These are phyloP conservation scores for Candida stauntonica DNA, from an alignment of 805 yeast genomes.

Conservation along the genomic window DNA sequence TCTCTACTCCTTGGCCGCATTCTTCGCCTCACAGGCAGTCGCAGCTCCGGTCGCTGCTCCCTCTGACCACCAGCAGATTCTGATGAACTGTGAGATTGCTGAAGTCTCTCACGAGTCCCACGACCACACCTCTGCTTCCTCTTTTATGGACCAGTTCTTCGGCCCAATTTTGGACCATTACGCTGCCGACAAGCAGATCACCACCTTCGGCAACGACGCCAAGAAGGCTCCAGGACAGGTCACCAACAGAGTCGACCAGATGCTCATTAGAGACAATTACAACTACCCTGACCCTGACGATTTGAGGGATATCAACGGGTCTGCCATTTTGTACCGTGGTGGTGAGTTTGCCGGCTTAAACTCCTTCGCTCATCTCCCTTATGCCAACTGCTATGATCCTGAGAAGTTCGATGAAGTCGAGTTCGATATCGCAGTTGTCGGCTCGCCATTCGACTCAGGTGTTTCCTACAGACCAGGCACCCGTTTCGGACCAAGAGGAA, in stretches of 20 bases:
- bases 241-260: constrained; percentile 28
- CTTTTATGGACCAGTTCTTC: constrained; percentile 33
- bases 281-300: constrained; percentile 35
- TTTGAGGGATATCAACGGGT: constrained; percentile 36
- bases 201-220: constrained; percentile 20
- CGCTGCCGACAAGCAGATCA: constrained; percentile 21
- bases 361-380: constrained; percentile 48
- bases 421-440: constrained; percentile 40
- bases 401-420: constrained; percentile 28
- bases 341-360: constrained; percentile 49
- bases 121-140: constrained; percentile 19
- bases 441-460: constrained; percentile 55
- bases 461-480: constrained; percentile 50
- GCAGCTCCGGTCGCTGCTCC: constrained; percentile 25
- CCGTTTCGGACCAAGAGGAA: constrained; percentile 47
- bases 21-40: constrained; percentile 7
- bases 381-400: constrained; percentile 44
- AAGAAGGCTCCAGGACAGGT: constrained; percentile 30
- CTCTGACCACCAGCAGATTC: constrained; percentile 19
- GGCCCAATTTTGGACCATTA: constrained; percentile 32
- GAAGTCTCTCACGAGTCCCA: constrained; percentile 5
- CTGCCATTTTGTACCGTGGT: constrained; percentile 36
- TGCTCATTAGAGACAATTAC: constrained; percentile 31
- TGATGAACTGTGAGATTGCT: constrained; percentile 22
- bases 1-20: constrained; percentile 15